Evolutionary conservation across 192 early-diverging fungal species (phyloP).

Genomic region (Backusella parvicylindrica): DNA sequence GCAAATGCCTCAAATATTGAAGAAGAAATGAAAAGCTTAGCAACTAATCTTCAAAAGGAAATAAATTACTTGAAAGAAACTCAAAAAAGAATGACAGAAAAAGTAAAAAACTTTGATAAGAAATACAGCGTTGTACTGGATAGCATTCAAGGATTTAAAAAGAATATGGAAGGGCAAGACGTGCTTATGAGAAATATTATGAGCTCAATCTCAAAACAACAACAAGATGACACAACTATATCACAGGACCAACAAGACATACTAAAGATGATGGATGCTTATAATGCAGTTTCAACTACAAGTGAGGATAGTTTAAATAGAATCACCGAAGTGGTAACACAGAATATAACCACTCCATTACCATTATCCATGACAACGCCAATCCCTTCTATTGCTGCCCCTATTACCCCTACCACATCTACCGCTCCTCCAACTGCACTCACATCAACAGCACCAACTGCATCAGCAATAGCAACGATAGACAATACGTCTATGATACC

Average conservation of each 20-base stretch:
- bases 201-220: slow-evolving; percentile 30
- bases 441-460: not conserved
- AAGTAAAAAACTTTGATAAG: slow-evolving; percentile 23
- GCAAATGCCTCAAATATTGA: not conserved
- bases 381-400: not conserved
- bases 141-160: slow-evolving; percentile 40
- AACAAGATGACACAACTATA: not conserved
- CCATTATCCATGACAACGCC: not conserved
- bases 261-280: not conserved
- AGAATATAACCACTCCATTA: not conserved
- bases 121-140: slow-evolving; percentile 29
- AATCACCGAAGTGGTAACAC: not conserved
- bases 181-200: slow-evolving; percentile 42
- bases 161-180: slow-evolving; percentile 48
- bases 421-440: not conserved
- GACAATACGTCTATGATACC: not conserved
- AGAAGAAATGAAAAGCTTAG: slow-evolving; percentile 7
- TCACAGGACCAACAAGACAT: not conserved
- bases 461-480: not conserved
- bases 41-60: slow-evolving; percentile 38
- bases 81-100: slow-evolving; percentile 40
- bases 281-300: not conserved
- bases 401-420: not conserved
- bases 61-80: slow-evolving; percentile 36
- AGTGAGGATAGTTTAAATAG: not conserved